Evolutionary conservation across 2,329 filamentous ascomycete species (phyloP), one percentile per base, ranked within the genome.

Genomic region (Alternaria conjuncta): DNA sequence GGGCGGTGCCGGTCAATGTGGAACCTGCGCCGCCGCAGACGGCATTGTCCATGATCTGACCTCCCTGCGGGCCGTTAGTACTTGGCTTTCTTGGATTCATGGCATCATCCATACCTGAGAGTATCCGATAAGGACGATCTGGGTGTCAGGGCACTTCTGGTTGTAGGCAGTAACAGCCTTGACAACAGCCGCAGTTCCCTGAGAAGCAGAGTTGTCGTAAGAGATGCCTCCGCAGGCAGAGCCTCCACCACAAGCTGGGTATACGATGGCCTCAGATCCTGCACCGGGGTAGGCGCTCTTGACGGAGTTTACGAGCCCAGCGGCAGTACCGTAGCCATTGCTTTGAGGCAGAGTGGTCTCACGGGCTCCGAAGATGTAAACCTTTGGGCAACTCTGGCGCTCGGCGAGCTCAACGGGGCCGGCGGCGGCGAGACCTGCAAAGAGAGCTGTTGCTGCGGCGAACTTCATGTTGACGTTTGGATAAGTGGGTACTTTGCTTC

Each of bases 51-150:
- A 88, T 85, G 68, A 90, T 89, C 78, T 90, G 86, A 45, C 85
- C 87, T 49, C 88, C 88, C 84, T 88, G 25, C 3, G 1, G n/a
- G 15, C 11, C 9, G 21, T 74, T 32, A 73, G 65, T 41, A 54
- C 41, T 3, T 6, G 53, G 13, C 20, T 8, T 36, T 36, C 6
- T 44, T 18, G 9, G 18, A 9, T 0, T 18, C 5, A 18, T 13
- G 18, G 15, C n/a, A 56, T 3, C 46, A 10, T 3, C 32, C 79
- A 21, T 71, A 86, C 86, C 80, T 89, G 87, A 8, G 86, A 89
- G 75, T 90, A 90, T 36, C 88, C 88, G 41, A 90, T 85, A 30
- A 90, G 78, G 6, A 90, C 86, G 32, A 90, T 80, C 72, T 88
- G 79, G 6, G 87, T 86, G 70, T 76, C 78, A 10, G 88, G 88